Conservation (phyloP, 345 rosid species). For the Linum trigynum region DNA sequence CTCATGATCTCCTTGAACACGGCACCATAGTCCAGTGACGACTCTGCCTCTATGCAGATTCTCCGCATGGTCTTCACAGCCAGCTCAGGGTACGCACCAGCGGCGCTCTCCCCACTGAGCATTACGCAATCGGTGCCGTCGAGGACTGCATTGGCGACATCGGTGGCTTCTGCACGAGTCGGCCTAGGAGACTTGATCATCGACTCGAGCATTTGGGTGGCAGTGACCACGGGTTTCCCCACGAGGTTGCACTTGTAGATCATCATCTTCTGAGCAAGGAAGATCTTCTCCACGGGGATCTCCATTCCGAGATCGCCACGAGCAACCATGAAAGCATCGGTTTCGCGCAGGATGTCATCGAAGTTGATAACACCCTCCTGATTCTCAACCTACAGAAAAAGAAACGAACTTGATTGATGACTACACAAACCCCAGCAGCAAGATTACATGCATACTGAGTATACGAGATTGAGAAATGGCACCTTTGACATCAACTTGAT, state of each 20-base stretch:
- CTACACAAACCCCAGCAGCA: slow-evolving; percentile 6
- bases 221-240: slow-evolving; percentile 87
- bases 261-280: slow-evolving; percentile 92
- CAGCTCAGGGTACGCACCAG: slow-evolving; percentile 76
- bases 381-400: slow-evolving; percentile 55
- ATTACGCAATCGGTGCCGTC: slow-evolving; percentile 62
- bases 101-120: slow-evolving; percentile 93
- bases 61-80: slow-evolving; percentile 81
- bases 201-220: slow-evolving; percentile 91
- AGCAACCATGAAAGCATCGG: slow-evolving; percentile 92
- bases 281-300: slow-evolving; percentile 89
- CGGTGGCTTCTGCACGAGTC: slow-evolving; percentile 90
- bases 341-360: slow-evolving; percentile 84
- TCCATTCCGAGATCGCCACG: slow-evolving; percentile 97
- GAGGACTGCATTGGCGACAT: slow-evolving; percentile 54
- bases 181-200: slow-evolving; percentile 93
- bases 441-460: background rate
- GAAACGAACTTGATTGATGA: no score
- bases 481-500: slow-evolving; percentile 90
- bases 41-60: slow-evolving; percentile 76
- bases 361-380: slow-evolving; percentile 94
- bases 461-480: slow-evolving; percentile 6
- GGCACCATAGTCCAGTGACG: slow-evolving; percentile 71
- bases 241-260: slow-evolving; percentile 86
- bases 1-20: slow-evolving; percentile 82